Conservation (phyloP, 176 grass and related monocot species). For the Luzula sylvatica region DNA sequence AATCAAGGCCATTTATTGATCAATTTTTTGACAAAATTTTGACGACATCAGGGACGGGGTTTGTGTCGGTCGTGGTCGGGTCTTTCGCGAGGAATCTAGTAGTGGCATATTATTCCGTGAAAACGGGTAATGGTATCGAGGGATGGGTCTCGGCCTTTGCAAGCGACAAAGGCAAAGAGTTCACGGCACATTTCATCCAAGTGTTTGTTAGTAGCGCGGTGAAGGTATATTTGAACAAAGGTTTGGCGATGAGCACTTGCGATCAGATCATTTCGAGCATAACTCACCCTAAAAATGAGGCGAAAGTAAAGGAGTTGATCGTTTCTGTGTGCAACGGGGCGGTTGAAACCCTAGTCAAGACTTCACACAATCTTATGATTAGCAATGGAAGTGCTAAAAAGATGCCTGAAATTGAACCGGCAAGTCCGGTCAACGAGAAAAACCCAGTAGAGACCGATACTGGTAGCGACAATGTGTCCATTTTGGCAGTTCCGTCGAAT, state of each 20-base stretch:
- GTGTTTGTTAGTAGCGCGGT: slow-evolving; percentile 68
- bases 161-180: slow-evolving; percentile 51
- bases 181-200: slow-evolving; percentile 47
- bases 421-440: background rate
- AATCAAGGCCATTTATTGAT: slow-evolving; percentile 27
- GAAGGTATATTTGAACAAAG: slow-evolving; percentile 50
- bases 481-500: slow-evolving; percentile 51
- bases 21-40: slow-evolving; percentile 63
- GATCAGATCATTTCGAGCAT: slow-evolving; percentile 26
- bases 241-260: slow-evolving; percentile 17
- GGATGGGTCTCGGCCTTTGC: slow-evolving; percentile 49
- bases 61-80: slow-evolving; percentile 54
- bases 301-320: slow-evolving; percentile 63
- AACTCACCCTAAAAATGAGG: slow-evolving; percentile 53
- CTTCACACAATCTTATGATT: slow-evolving; percentile 42
- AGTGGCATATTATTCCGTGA: slow-evolving; percentile 26
- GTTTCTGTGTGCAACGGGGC: slow-evolving; percentile 83
- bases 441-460: background rate
- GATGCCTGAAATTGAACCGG: background rate
- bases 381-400: background rate
- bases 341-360: slow-evolving; percentile 63
- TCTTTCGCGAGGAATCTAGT: slow-evolving; percentile 65
- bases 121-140: background rate
- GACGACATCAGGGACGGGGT: slow-evolving; percentile 45
- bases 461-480: slow-evolving; percentile 36